phyloP scores from a whole-genome alignment of 768 basidiomycete species.

The Tephrocybe rancida region DNA sequence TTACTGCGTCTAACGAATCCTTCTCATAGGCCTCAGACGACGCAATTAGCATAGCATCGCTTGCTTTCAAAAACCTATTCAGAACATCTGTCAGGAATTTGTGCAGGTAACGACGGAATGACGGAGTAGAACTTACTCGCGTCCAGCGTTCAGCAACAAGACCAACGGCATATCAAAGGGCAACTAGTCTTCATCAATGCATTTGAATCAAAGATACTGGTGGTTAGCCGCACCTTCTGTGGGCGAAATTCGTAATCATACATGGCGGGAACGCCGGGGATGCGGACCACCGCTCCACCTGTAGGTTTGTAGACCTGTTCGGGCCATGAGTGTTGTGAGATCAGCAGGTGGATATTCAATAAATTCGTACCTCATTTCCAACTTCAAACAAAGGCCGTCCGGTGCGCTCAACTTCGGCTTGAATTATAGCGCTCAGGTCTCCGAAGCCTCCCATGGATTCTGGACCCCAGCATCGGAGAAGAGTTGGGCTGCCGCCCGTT shows the following conservation, averaged over 20 bases:
- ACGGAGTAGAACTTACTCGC: background rate
- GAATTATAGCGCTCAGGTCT: conserved; percentile 14
- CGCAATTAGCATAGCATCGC: conserved; percentile 17
- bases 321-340: background rate
- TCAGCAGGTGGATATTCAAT: no score
- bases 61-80: conserved; percentile 3
- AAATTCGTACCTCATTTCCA: conserved; percentile 16
- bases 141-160: background rate
- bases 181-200: background rate
- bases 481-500: conserved; percentile 4
- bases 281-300: conserved; percentile 18
- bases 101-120: background rate
- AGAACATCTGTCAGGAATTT: background rate
- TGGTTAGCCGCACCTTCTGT: conserved; percentile 11
- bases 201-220: background rate
- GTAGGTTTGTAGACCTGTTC: conserved; percentile 17
- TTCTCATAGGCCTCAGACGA: conserved; percentile 19
- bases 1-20: conserved; percentile 12
- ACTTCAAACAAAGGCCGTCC: conserved; percentile 13
- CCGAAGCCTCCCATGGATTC: conserved; percentile 21
- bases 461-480: conserved; percentile 19
- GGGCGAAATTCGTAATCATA: conserved; percentile 24
- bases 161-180: conserved; percentile 2
- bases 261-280: conserved; percentile 24
- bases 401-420: conserved; percentile 13